Evolutionary conservation across 2,329 filamentous ascomycete species (phyloP).

Genomic region (Oidium heveae): DNA sequence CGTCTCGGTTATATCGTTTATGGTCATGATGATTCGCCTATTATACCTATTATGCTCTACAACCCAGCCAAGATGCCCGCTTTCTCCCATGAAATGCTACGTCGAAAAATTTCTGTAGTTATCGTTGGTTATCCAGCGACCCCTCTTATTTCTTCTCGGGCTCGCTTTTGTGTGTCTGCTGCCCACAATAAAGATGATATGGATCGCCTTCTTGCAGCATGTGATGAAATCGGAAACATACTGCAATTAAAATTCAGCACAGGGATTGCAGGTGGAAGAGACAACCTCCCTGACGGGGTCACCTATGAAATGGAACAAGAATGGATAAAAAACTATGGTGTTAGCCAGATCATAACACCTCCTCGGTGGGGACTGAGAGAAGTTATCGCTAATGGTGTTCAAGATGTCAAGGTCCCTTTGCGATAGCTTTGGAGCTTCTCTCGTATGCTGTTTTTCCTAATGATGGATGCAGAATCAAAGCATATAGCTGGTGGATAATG

Average conservation of each 20-base stretch:
- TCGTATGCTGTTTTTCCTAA: no score
- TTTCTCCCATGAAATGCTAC: slow-evolving; percentile 96
- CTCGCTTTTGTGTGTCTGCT: slow-evolving; percentile 83
- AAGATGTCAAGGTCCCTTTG: slow-evolving; percentile 40
- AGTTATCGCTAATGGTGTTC: slow-evolving; percentile 41
- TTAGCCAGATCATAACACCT: slow-evolving; percentile 22
- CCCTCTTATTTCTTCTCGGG: slow-evolving; percentile 79
- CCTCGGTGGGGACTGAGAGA: slow-evolving; percentile 48
- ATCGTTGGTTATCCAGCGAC: slow-evolving; percentile 95
- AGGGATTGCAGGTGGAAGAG: slow-evolving; percentile 69
- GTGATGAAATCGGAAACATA: slow-evolving; percentile 77
- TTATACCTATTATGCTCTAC: slow-evolving; percentile 83
- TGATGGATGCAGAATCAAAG: no score
- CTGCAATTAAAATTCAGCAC: slow-evolving; percentile 95
- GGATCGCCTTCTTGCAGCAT: slow-evolving; percentile 67
- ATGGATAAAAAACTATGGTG: slow-evolving; percentile 32
- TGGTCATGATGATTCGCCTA: slow-evolving; percentile 92
- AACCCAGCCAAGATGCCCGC: slow-evolving; percentile 98
- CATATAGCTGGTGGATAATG: background rate
- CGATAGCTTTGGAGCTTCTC: slow-evolving; percentile 17
- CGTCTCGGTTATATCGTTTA: slow-evolving; percentile 91
- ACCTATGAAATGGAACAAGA: slow-evolving; percentile 47
- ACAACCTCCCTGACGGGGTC: slow-evolving; percentile 47
- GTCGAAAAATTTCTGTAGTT: slow-evolving; percentile 90
- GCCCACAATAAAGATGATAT: slow-evolving; percentile 97